These are phyloP conservation scores for Durotheca rogersii DNA, from an alignment of 495 filamentous ascomycete genomes.

Conservation along the genomic window DNA sequence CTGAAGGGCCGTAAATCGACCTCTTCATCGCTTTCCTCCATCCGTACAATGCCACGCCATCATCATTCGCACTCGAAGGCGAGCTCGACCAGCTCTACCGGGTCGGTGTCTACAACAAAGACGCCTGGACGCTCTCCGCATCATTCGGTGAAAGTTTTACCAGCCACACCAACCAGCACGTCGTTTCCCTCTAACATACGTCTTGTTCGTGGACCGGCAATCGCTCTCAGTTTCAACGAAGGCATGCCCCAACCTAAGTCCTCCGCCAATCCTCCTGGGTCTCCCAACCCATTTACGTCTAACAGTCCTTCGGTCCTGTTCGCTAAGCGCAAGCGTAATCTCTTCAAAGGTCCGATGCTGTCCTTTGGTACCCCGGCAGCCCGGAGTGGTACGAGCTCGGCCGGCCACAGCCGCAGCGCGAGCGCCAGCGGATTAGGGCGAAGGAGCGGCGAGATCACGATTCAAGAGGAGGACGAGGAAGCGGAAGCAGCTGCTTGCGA, in stretches of 20 bases:
- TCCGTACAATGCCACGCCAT: slow-evolving; percentile 90
- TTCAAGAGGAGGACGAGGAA: slow-evolving; percentile 84
- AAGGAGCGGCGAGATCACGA: slow-evolving; percentile 68
- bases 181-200: slow-evolving; percentile 86
- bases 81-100: slow-evolving; percentile 85
- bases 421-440: slow-evolving; percentile 55
- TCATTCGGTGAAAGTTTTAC: slow-evolving; percentile 88
- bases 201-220: slow-evolving; percentile 64
- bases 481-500: slow-evolving; percentile 42
- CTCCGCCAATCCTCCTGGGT: slow-evolving; percentile 41
- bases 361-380: slow-evolving; percentile 43
- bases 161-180: slow-evolving; percentile 79
- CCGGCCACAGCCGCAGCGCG: slow-evolving; percentile 50
- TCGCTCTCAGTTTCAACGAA: slow-evolving; percentile 55
- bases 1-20: slow-evolving; percentile 93
- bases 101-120: slow-evolving; percentile 66
- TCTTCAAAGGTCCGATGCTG: slow-evolving; percentile 84
- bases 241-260: slow-evolving; percentile 40
- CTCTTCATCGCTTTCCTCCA: slow-evolving; percentile 90
- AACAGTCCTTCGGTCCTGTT: slow-evolving; percentile 70
- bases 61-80: slow-evolving; percentile 93
- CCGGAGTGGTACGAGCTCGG: slow-evolving; percentile 39
- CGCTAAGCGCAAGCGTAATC: slow-evolving; percentile 82
- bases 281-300: slow-evolving; percentile 48
- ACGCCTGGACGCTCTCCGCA: slow-evolving; percentile 75